Evolutionary conservation across 305 asterid species (phyloP).

Genomic region (Solanum hybrid): DNA sequence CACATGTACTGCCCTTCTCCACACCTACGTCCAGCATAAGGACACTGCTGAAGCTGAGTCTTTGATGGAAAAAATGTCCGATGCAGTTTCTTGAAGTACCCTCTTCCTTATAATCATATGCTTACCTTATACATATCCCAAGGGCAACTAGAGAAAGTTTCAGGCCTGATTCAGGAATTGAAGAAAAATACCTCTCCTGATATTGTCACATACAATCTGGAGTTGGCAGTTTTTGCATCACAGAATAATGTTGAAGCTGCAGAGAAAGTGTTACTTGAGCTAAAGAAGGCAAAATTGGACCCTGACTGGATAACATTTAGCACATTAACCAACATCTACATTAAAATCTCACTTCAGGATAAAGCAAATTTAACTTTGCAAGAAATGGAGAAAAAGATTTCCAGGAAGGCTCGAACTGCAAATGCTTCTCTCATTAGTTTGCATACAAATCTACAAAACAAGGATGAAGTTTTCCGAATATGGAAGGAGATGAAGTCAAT

Average conservation of each 20-base stretch:
- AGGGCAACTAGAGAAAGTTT: too few relatives aligned
- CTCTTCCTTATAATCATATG: too few relatives aligned
- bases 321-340: conserved; percentile 64
- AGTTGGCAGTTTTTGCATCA: conserved; percentile 10
- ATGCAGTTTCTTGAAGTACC: too few relatives aligned
- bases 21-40: too few relatives aligned
- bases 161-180: too few relatives aligned
- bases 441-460: too few relatives aligned
- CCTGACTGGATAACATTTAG: conserved; percentile 90
- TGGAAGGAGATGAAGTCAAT: conserved; percentile 73
- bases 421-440: conserved; percentile 68
- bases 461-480: conserved; percentile 21
- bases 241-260: conserved; percentile 57
- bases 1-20: too few relatives aligned
- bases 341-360: conserved; percentile 50
- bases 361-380: conserved; percentile 53
- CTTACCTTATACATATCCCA: too few relatives aligned
- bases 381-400: conserved; percentile 69
- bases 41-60: too few relatives aligned
- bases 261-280: conserved; percentile 46
- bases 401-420: conserved; percentile 44
- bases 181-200: too few relatives aligned
- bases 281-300: conserved; percentile 43
- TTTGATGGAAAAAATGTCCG: too few relatives aligned
- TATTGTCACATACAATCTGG: too few relatives aligned